These are phyloP conservation scores for Acacia acuminata DNA, from an alignment of 306 rosid genomes.

Conservation along the genomic window DNA sequence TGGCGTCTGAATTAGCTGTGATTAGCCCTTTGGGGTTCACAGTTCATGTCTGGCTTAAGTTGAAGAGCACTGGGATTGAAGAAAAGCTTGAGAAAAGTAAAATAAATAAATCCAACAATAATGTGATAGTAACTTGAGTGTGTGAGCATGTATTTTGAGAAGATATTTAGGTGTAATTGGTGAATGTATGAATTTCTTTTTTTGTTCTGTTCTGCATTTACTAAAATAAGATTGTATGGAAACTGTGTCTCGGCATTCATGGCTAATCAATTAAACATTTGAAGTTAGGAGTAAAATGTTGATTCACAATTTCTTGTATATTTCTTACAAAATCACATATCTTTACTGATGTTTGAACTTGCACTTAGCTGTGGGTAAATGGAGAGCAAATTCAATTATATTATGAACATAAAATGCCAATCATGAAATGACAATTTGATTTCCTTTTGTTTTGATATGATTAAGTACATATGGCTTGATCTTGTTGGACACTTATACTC, in stretches of 20 bases:
- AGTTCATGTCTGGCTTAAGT: not conserved
- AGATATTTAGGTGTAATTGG: not conserved
- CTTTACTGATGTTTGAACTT: slow-evolving; percentile 22
- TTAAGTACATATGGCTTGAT: slow-evolving; percentile 3
- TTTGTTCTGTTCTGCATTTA: not conserved
- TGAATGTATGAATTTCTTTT: not conserved
- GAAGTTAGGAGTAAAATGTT: not conserved
- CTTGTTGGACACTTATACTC: slow-evolving; percentile 63
- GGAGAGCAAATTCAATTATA: not conserved
- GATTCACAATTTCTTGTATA: not conserved
- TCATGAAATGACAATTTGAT: not conserved
- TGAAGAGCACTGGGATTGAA: not conserved
- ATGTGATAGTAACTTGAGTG: not conserved
- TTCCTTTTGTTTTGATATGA: slow-evolving; percentile 19
- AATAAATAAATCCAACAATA: not conserved
- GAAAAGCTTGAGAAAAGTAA: not conserved
- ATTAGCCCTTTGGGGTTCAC: not conserved
- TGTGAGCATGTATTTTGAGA: not conserved
- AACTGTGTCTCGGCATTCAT: not conserved
- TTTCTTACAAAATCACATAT: not conserved
- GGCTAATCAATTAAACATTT: not conserved
- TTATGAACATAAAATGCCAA: not conserved
- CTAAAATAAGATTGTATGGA: slow-evolving; percentile 6
- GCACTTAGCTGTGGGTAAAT: not conserved
- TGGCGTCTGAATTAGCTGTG: not conserved